A percentile compares a stretch with the other conserved stretches of the same genome.
Conservation (phyloP, 164 flowering plant species). For the Berberis thunbergii region DNA sequence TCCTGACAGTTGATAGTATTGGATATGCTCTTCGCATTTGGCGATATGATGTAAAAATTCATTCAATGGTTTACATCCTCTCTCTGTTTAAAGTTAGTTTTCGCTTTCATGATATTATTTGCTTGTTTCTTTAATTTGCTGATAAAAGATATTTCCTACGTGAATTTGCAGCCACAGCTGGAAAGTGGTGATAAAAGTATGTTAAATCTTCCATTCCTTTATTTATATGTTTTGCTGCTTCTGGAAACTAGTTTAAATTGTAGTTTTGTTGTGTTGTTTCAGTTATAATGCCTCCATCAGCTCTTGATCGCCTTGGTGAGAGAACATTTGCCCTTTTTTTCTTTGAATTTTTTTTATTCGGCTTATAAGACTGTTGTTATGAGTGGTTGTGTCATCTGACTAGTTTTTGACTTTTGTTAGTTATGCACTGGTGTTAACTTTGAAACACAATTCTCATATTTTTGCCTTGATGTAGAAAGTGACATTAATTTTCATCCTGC, state of each 20-base stretch:
- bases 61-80: no score
- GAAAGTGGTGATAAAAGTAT: slow-evolving; percentile 73
- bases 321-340: slow-evolving; percentile 4
- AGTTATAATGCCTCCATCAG: slow-evolving; percentile 70
- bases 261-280: not conserved
- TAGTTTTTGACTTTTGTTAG: not conserved
- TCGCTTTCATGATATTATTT: no score
- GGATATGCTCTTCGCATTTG: no score
- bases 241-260: not conserved
- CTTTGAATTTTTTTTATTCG: slow-evolving; percentile 23
- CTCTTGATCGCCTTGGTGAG: slow-evolving; percentile 69
- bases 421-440: no score
- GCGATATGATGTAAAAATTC: no score
- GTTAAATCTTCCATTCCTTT: slow-evolving; percentile 9
- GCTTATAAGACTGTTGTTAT: not conserved
- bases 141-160: no score
- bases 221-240: not conserved
- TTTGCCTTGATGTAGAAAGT: no score
- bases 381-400: not conserved
- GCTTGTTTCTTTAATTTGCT: no score
- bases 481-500: slow-evolving; percentile 3
- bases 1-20: no score
- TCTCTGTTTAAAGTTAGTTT: no score
- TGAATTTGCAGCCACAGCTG: slow-evolving; percentile 48
- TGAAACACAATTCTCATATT: no score